phyloP scores from a whole-genome alignment of 805 yeast species.

The Monosporozyma unispora region DNA sequence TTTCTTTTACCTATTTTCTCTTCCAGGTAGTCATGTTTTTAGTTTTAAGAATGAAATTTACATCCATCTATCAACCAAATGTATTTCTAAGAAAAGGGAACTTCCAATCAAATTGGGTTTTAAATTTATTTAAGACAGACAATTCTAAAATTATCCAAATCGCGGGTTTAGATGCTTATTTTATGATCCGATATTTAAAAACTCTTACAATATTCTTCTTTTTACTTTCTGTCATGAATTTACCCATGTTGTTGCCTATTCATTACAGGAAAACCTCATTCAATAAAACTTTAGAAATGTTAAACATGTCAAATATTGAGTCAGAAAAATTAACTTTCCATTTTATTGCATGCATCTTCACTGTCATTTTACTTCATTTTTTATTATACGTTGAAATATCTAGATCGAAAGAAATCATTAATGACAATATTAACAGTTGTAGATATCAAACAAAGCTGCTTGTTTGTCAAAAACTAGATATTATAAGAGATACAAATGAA shows the following conservation, averaged over 20 bases:
- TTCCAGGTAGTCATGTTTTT: slow-evolving; percentile 42
- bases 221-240: slow-evolving; percentile 43
- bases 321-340: slow-evolving; percentile 50
- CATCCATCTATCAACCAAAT: slow-evolving; percentile 48
- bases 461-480: slow-evolving; percentile 37
- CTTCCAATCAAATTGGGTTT: not conserved
- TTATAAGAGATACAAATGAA: slow-evolving; percentile 23
- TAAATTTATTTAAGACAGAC: slow-evolving; percentile 28
- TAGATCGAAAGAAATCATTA: slow-evolving; percentile 39
- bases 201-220: slow-evolving; percentile 44
- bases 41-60: slow-evolving; percentile 30
- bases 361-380: slow-evolving; percentile 48
- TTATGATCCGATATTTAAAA: slow-evolving; percentile 54
- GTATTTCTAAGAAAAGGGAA: slow-evolving; percentile 4
- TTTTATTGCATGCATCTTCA: slow-evolving; percentile 46
- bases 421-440: slow-evolving; percentile 31
- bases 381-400: slow-evolving; percentile 49
- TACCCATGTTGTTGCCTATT: slow-evolving; percentile 56
- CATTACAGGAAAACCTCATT: slow-evolving; percentile 34
- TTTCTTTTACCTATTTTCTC: slow-evolving; percentile 45
- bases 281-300: slow-evolving; percentile 39
- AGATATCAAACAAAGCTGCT: slow-evolving; percentile 30
- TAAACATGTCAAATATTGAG: slow-evolving; percentile 64
- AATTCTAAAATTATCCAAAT: slow-evolving; percentile 34
- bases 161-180: slow-evolving; percentile 64